Base-by-base conservation (phyloP, 106 monocot genomes). In the Amphibolis antarctica region DNA sequence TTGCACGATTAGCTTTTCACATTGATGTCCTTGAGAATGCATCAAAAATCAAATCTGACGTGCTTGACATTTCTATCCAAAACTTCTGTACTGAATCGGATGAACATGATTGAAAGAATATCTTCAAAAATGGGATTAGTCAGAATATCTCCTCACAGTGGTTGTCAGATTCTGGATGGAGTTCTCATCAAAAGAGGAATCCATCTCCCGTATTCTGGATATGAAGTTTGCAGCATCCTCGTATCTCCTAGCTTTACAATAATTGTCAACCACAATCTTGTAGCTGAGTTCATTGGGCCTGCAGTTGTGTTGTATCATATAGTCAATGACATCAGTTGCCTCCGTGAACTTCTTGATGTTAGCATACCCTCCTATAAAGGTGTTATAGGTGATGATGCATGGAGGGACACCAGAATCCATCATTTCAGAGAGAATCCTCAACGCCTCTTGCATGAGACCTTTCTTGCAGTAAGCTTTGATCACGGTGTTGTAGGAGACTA, bases 391-490 rank as follows among this genome's bases (percentile, higher is more conserved):
- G 18, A 82, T 50, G 22, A 85, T 59, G 71, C 84, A 88, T 14
- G 92, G 92, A 9, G 67, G 48, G 62, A 92, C 68, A 17, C 82
- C 81, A 21, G 45, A 29, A 43, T 65, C 75, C 57, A 77, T 76
- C 87, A 92, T 88, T 31, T 80, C 82, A 1, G 79, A 65, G 19
- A 84, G 50, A 48, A 82, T 65, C 70, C 88, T 75, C 47, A 88
- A 46, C 1, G 84, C 92, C 59, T 92, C 92, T 6, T 68, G 55
- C 77, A 92, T 79, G 17, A 88, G 77, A 45, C 92, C 82, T 69
- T 85, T 79, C 67, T 78, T 88, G 73, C 92, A 87, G 61, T 80
- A 92, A 25, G 82, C 92, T 64, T 92, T 92, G 63, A 92, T 92
- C 36, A 92, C 92, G 5, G 92, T 92, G 66, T 92, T 92, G 59